A percentile compares a stretch with the other conserved stretches of the same genome.
These are phyloP conservation scores for Udeniomyces megalosporus DNA, from an alignment of 768 basidiomycete genomes.

Conservation along the genomic window DNA sequence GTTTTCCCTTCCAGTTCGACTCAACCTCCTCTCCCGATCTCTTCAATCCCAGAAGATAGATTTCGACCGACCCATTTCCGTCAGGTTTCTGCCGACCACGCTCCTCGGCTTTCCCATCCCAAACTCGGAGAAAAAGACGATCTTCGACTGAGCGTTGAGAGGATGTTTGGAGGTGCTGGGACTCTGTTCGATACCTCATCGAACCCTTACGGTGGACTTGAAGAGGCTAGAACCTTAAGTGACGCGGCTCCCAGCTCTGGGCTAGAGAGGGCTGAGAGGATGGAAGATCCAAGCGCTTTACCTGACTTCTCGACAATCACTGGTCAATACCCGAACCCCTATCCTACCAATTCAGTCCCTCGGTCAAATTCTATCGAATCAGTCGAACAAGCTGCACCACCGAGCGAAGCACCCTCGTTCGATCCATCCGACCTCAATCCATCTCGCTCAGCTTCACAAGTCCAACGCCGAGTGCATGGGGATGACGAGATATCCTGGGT, in stretches of 20 bases:
- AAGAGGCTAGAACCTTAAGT: background rate
- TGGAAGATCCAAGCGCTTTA: background rate
- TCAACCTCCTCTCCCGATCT: background rate
- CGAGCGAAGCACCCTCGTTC: background rate
- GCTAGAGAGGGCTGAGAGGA: background rate
- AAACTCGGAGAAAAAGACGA: constrained; percentile 3
- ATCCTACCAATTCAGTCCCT: no score
- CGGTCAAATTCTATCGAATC: no score
- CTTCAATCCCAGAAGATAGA: background rate
- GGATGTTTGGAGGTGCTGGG: constrained; percentile 1
- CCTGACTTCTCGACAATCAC: no score
- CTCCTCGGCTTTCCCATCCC: background rate
- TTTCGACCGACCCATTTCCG: background rate
- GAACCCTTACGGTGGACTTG: no score
- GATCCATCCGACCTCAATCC: constrained; percentile 14
- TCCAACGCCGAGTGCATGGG: background rate
- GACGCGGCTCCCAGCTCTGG: background rate
- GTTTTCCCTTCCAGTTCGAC: background rate
- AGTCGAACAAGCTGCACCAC: no score
- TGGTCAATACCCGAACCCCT: no score
- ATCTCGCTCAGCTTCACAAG: constrained; percentile 8
- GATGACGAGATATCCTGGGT: background rate
- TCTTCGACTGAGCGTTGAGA: background rate
- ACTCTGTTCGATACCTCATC: background rate
- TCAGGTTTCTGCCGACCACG: background rate